Evolutionary conservation across 768 basidiomycete genomes (phyloP).

Genomic region (Amylocystis lapponica): DNA sequence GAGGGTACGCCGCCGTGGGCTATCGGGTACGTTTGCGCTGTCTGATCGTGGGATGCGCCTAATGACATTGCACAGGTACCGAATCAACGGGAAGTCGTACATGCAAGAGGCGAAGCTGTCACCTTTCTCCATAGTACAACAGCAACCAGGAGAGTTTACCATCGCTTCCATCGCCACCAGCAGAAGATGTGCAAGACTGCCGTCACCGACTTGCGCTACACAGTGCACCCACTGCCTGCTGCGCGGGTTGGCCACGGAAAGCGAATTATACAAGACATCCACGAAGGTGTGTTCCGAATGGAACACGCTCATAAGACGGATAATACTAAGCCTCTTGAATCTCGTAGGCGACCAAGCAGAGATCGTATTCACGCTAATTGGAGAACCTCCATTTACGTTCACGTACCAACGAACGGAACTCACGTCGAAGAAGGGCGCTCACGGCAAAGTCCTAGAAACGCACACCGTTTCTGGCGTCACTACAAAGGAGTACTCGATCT

Average conservation of each 20-base stretch:
- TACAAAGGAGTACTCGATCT: constrained; percentile 79
- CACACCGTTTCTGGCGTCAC: constrained; percentile 82
- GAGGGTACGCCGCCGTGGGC: constrained; percentile 94
- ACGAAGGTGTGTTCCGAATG: constrained; percentile 78
- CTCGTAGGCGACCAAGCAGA: constrained; percentile 82
- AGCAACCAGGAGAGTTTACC: constrained; percentile 78
- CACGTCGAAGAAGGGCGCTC: constrained; percentile 58
- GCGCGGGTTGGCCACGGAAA: constrained; percentile 88
- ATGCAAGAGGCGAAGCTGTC: constrained; percentile 72
- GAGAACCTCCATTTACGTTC: constrained; percentile 94
- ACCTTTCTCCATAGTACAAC: constrained; percentile 81
- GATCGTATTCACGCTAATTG: constrained; percentile 84
- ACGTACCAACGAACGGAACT: constrained; percentile 86
- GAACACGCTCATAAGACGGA: not conserved
- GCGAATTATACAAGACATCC: constrained; percentile 75
- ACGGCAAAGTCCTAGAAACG: constrained; percentile 81
- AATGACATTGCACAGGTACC: constrained; percentile 48
- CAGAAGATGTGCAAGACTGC: constrained; percentile 87
- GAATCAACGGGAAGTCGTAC: constrained; percentile 68
- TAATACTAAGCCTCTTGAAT: not conserved
- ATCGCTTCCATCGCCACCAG: constrained; percentile 88
- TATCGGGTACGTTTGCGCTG: constrained; percentile 50
- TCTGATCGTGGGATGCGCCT: not conserved
- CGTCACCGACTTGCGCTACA: constrained; percentile 67
- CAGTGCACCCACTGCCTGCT: constrained; percentile 78